A percentile compares a stretch with the other conserved stretches of the same genome.
These are phyloP conservation scores for Datura wrightii DNA, from an alignment of 257 asterid species.

Conservation along the genomic window DNA sequence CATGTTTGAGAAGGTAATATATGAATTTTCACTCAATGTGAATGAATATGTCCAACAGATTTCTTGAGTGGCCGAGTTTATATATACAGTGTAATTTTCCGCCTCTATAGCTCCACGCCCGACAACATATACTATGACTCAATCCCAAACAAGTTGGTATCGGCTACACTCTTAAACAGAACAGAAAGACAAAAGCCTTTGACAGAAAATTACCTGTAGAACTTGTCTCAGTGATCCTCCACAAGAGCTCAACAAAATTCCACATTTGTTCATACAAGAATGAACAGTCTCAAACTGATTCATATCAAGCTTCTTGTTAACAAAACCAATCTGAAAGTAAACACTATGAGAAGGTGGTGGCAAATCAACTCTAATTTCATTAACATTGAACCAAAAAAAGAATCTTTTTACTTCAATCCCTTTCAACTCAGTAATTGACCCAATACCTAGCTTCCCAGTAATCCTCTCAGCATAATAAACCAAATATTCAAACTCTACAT, in stretches of 20 bases:
- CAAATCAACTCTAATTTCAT: conserved; percentile 81
- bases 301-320: conserved; percentile 81
- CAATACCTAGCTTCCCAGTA: conserved; percentile 70
- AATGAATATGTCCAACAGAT: too few relatives aligned
- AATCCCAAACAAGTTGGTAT: not conserved
- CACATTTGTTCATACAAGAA: conserved; percentile 65
- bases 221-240: conserved; percentile 44
- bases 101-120: too few relatives aligned
- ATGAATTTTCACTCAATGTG: too few relatives aligned
- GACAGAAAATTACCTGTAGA: conserved; percentile 55
- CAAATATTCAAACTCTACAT: conserved; percentile 76
- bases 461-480: conserved; percentile 79
- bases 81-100: not conserved
- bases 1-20: too few relatives aligned
- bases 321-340: conserved; percentile 82
- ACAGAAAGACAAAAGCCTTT: not conserved
- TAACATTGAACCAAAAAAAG: conserved; percentile 90
- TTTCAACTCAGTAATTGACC: conserved; percentile 66
- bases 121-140: not conserved
- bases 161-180: not conserved
- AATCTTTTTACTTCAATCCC: conserved; percentile 84
- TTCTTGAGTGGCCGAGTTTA: not conserved
- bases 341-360: conserved; percentile 84
- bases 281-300: conserved; percentile 77
- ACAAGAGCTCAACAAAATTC: conserved; percentile 34